phyloP scores from a whole-genome alignment of 306 rosid genomes.

The Acacia confusa region DNA sequence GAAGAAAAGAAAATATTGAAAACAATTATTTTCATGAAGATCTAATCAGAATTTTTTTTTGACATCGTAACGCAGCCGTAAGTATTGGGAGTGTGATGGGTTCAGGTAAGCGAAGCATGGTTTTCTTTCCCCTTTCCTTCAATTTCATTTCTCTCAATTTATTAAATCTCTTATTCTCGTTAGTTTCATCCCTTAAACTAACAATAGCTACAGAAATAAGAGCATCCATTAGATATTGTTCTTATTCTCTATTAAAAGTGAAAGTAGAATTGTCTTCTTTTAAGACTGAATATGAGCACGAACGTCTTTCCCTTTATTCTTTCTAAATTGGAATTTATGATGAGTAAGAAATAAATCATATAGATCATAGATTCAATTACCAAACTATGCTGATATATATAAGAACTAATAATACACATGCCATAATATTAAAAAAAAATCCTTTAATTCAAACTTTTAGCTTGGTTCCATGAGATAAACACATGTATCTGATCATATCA shows the following conservation, averaged over 20 bases:
- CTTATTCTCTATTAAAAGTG: too few relatives aligned
- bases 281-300: too few relatives aligned
- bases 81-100: accelerated
- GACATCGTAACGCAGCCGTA: neutral
- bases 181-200: too few relatives aligned
- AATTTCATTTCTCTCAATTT: neutral
- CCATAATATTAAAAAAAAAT: neutral
- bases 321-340: too few relatives aligned
- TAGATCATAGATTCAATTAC: neutral
- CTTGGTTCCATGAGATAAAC: neutral
- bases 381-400: neutral
- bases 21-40: neutral
- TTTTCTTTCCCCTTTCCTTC: neutral
- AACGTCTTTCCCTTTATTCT: too few relatives aligned
- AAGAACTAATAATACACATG: neutral
- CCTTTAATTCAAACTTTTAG: neutral
- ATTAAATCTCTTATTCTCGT: too few relatives aligned
- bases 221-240: neutral
- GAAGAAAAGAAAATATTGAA: too few relatives aligned
- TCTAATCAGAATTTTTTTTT: neutral
- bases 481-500: neutral
- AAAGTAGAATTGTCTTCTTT: too few relatives aligned
- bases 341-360: too few relatives aligned
- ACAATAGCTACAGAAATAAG: too few relatives aligned
- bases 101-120: neutral